A percentile compares a stretch with the other conserved stretches of the same genome.
Evolutionary conservation across 1,284 basidiomycete species (phyloP).

Genomic region (Sporisorium graminicola): DNA sequence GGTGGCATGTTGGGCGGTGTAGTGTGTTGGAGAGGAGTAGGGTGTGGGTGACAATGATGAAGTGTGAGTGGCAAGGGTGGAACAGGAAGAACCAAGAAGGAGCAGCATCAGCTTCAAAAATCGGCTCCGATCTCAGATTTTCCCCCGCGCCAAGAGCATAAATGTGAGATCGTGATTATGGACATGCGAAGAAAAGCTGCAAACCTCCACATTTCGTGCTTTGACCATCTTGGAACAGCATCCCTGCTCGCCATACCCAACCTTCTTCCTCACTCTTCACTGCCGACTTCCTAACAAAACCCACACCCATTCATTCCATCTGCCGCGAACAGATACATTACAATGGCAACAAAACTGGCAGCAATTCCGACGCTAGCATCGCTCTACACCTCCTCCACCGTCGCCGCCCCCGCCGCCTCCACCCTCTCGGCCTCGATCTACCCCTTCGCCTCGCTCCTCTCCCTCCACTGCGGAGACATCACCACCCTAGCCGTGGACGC

Average conservation of each 20-base stretch:
- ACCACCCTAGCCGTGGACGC: conserved; percentile 53
- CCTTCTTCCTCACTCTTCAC: neutral
- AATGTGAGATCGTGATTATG: neutral
- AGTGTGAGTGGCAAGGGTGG: neutral
- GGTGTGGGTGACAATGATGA: neutral
- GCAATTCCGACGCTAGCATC: conserved; percentile 34
- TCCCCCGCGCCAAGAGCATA: neutral
- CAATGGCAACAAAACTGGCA: conserved; percentile 17
- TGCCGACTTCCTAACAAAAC: too few species aligned
- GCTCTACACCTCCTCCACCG: conserved; percentile 18
- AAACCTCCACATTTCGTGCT: conserved; percentile 17
- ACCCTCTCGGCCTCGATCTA: conserved; percentile 22
- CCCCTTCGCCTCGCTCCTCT: conserved; percentile 26
- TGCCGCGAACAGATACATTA: neutral
- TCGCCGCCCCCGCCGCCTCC: conserved; percentile 11
- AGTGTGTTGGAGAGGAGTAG: too few species aligned
- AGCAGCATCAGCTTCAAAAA: neutral
- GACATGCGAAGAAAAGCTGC: neutral
- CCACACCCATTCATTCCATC: neutral
- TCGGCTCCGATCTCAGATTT: conserved; percentile 8
- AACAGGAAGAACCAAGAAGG: neutral
- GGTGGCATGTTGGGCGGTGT: conserved; percentile 29
- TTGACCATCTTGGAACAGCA: neutral
- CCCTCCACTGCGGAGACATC: conserved; percentile 32
- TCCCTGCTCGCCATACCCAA: neutral